Percentiles rank a stretch among this genome's conserved stretches.
Evolutionary conservation across 2,329 filamentous ascomycete species (phyloP).

Genomic region (Fusarium sp.): DNA sequence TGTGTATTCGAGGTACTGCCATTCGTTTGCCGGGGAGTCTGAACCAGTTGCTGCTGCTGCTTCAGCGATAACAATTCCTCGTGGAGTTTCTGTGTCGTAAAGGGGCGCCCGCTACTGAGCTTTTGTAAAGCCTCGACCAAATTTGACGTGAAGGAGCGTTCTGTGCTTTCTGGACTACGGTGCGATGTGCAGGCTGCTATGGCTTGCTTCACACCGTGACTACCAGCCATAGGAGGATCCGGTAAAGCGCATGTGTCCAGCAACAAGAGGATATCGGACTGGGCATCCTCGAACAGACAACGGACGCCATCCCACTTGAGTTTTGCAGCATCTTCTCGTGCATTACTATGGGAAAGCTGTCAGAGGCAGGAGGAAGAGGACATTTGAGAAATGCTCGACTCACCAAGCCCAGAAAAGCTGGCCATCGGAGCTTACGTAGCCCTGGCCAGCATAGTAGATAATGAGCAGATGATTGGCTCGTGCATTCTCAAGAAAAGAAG

Average conservation of each 20-base stretch:
- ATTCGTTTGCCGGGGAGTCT: conserved; percentile 55
- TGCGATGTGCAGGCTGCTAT: conserved; percentile 68
- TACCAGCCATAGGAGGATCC: conserved; percentile 59
- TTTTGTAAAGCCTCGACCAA: conserved; percentile 63
- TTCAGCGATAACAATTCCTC: conserved; percentile 61
- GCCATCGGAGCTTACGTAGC: conserved; percentile 65
- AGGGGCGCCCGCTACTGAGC: conserved; percentile 61
- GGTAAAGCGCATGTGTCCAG: conserved; percentile 68
- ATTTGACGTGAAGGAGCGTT: conserved; percentile 66
- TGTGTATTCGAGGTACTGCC: conserved; percentile 51
- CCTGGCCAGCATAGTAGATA: conserved; percentile 70
- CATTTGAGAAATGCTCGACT: conserved; percentile 46
- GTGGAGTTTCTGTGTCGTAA: conserved; percentile 63
- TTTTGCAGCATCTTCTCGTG: conserved; percentile 65
- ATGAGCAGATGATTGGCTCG: conserved; percentile 67
- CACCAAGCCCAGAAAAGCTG: conserved; percentile 74
- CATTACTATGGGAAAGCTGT: conserved; percentile 57
- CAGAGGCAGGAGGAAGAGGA: conserved; percentile 43
- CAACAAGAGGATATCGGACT: conserved; percentile 68
- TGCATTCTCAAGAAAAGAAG: conserved; percentile 66
- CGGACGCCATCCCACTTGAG: conserved; percentile 71
- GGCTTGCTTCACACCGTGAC: conserved; percentile 66
- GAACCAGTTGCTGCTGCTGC: conserved; percentile 55
- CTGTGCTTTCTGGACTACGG: conserved; percentile 53
- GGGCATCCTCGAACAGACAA: conserved; percentile 68